Conservation (phyloP, 495 filamentous ascomycete genomes). For the Penicillium longicatenatum region DNA sequence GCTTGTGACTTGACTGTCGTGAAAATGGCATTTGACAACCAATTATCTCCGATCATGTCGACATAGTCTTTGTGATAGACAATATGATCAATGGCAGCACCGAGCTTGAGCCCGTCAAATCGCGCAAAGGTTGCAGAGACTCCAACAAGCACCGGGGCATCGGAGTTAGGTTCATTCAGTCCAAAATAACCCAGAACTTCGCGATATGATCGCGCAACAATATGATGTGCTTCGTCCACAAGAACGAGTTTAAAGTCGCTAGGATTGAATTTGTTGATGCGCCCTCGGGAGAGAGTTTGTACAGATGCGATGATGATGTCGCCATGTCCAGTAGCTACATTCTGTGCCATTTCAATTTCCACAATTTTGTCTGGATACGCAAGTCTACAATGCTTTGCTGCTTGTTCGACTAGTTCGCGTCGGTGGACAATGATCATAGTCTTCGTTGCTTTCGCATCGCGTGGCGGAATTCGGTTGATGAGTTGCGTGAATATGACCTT, state of each 20-base stretch:
- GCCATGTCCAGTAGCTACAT: conserved; percentile 70
- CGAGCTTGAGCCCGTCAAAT: conserved; percentile 84
- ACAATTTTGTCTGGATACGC: conserved; percentile 78
- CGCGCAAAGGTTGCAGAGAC: conserved; percentile 93
- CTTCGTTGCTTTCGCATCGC: conserved; percentile 61
- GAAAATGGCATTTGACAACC: conserved; percentile 83
- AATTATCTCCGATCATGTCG: conserved; percentile 91
- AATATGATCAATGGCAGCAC: conserved; percentile 89
- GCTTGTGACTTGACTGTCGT: conserved; percentile 85
- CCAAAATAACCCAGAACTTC: conserved; percentile 73
- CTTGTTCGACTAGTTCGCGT: conserved; percentile 94
- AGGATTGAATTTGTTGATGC: conserved; percentile 81
- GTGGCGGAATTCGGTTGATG: conserved; percentile 72
- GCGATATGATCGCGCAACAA: conserved; percentile 80
- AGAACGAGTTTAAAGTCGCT: conserved; percentile 82
- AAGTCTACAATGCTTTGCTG: conserved; percentile 74
- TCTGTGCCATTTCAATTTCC: conserved; percentile 87
- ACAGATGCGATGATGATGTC: conserved; percentile 96
- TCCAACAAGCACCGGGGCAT: conserved; percentile 76
- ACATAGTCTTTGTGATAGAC: conserved; percentile 98
- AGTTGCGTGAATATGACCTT: conserved; percentile 96
- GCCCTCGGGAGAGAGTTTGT: conserved; percentile 70
- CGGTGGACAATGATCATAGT: conserved; percentile 93
- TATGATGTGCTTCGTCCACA: conserved; percentile 98
- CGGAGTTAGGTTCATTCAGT: conserved; percentile 51